Evolutionary conservation across 2,329 filamentous ascomycete genomes (phyloP).

Genomic region (Aschersonia sp.): DNA sequence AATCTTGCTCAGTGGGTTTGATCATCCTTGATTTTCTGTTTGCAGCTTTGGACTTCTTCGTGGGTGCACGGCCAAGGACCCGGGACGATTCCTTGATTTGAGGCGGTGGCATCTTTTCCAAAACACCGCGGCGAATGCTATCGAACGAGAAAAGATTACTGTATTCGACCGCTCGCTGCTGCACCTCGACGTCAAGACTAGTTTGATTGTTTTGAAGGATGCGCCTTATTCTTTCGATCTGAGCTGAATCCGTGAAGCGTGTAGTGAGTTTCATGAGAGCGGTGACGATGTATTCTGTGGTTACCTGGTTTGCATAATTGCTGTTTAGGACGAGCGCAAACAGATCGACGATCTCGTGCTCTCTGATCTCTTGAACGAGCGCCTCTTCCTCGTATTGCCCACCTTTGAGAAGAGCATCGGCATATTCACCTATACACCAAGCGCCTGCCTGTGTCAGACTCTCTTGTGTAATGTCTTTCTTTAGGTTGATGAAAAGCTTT

Average conservation of each 20-base stretch:
- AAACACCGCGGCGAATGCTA: constrained; percentile 70
- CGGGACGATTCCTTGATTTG: constrained; percentile 93
- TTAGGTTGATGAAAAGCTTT: constrained; percentile 80
- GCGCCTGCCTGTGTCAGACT: constrained; percentile 83
- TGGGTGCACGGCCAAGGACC: constrained; percentile 66
- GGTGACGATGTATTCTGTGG: constrained; percentile 92
- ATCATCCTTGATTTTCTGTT: constrained; percentile 63
- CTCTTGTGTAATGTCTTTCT: constrained; percentile 96
- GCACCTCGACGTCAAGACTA: constrained; percentile 86
- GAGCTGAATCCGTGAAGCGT: constrained; percentile 66
- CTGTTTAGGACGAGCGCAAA: constrained; percentile 87
- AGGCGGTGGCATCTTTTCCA: constrained; percentile 95
- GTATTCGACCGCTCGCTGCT: constrained; percentile 92
- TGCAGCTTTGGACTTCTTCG: constrained; percentile 50
- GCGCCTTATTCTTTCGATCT: constrained; percentile 71
- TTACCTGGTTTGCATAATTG: constrained; percentile 80
- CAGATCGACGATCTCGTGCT: constrained; percentile 84
- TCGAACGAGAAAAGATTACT: constrained; percentile 88
- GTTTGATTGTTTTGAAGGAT: constrained; percentile 66
- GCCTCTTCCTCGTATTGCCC: constrained; percentile 93
- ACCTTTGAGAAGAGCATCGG: constrained; percentile 74
- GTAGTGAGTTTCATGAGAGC: constrained; percentile 91
- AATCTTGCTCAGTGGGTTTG: constrained; percentile 81
- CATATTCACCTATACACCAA: constrained; percentile 97
- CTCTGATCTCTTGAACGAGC: constrained; percentile 63